Evolutionary conservation across 495 filamentous ascomycete species (phyloP).

Genomic region (Emericellopsis terricola): DNA sequence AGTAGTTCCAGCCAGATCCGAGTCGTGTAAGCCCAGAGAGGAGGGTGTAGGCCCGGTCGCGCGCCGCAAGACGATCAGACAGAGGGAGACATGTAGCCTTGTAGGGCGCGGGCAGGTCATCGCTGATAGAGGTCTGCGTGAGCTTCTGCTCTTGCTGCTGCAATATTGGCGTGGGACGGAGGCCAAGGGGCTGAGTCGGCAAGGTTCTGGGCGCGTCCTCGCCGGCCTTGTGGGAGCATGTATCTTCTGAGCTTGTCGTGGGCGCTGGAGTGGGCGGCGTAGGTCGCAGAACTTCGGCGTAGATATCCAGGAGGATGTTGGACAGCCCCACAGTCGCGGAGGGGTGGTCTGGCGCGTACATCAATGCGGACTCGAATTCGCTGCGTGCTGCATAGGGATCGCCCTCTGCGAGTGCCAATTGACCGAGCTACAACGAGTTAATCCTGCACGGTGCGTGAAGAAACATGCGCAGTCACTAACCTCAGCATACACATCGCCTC

Average conservation of each 20-base stretch:
- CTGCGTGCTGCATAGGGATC: slow-evolving; percentile 47
- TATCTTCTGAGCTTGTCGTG: background rate
- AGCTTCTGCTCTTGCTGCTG: slow-evolving; percentile 4
- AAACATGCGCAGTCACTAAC: slow-evolving; percentile 32
- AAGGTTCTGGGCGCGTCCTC: slow-evolving; percentile 9
- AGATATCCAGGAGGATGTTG: slow-evolving; percentile 75
- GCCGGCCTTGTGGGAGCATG: slow-evolving; percentile 3
- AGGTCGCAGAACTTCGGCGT: slow-evolving; percentile 40
- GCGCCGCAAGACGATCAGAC: slow-evolving; percentile 60
- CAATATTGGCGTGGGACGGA: slow-evolving; percentile 7
- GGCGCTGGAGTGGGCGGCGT: slow-evolving; percentile 20
- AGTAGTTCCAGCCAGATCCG: slow-evolving; percentile 77
- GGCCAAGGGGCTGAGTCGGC: slow-evolving; percentile 22
- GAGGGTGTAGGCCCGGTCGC: slow-evolving; percentile 72
- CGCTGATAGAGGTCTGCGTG: slow-evolving; percentile 3
- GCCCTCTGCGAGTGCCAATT: slow-evolving; percentile 42
- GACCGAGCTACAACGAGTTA: slow-evolving; percentile 36
- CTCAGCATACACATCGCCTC: slow-evolving; percentile 64
- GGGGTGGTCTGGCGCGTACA: slow-evolving; percentile 55
- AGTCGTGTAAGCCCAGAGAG: slow-evolving; percentile 66
- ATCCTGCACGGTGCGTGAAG: background rate
- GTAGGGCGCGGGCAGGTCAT: slow-evolving; percentile 22
- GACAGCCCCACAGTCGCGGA: slow-evolving; percentile 67
- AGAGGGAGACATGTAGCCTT: slow-evolving; percentile 37
- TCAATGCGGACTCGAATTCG: slow-evolving; percentile 64